Base-by-base conservation (phyloP, 495 filamentous ascomycete species). In the Hypoxylon perforatum region DNA sequence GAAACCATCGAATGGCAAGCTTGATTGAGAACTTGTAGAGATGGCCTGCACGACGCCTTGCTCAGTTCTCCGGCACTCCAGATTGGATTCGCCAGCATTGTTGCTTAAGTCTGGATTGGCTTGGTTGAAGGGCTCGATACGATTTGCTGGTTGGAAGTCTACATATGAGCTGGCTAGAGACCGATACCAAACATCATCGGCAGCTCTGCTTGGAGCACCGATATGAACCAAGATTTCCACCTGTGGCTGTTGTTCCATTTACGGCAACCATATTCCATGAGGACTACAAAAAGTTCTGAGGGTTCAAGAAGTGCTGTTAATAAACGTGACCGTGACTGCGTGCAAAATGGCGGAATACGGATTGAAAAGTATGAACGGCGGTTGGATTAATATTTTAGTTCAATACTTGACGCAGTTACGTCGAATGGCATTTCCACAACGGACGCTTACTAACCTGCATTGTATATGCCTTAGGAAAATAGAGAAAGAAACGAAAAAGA, bases 171-270 rank as follows among this genome's bases (percentile, higher is more conserved):
- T 72, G 17, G 88, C 86, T 39, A 91, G 80, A 15, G 81, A 81
- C 22, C 88, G 78, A 73, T 93, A 92, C 59, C 76, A 73, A 3
- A 80, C 79, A 75, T 93, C 91, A 62, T 92, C 88, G 41, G 67
- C 69, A 23, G 73, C 81, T 49, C 75, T 79, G 72, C 87, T 87
- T 49, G 90, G 86, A 28, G 89, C 90, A 30, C 85, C 80, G 67
- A 88, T 81, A 74, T 92, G 90, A 18, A 91, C 85, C 48, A 92
- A 80, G 46, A 92, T 87, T 77, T 92, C 88, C 14, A 78, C 75
- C 33, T 79, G 72, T 25, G 65, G 54, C 23, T 67, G 70, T 50
- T 44, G 56, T 48, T 73, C 72, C 75, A 78, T 79, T 35, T 51
- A 63, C 54, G 42, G 19, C 17, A 56, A 48, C 39, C 62, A 63